Base-by-base conservation (phyloP, 1,139 yeast species). In the Schwanniomyces etchellsii region DNA sequence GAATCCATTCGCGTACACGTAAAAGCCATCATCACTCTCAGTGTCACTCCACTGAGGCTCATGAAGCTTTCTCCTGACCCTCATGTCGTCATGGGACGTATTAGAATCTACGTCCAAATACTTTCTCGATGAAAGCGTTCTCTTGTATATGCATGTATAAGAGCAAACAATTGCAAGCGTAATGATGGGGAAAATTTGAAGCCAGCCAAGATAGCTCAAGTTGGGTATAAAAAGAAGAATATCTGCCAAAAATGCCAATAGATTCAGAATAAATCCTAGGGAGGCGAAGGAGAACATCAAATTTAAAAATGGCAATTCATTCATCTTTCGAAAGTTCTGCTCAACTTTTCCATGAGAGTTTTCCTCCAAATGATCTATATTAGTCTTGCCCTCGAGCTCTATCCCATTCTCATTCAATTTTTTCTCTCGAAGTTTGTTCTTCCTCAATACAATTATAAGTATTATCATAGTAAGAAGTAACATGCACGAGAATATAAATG, bases 1-100 rank as follows among this genome's bases (percentile, higher is more conserved):
- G 36, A 65, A 65, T n/a, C 71, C 72, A 38, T 64, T 61, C 3
- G 74, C 61, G 38, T 61, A 66, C 6, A 65, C 68, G 37, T 54
- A 61, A 33, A 67, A 64, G 6, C 73, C 73, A 38, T 65, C 72
- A 32, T 67, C 74, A 40, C 72, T 64, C 5, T 49, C 60, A 11
- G 53, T 42, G 31, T 63, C 70, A 29, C 49, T 47, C 45, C 50
- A 44, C 13, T 51, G 28, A 25, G 42, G 33, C 20, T 43, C 45
- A 18, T 39, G 43, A 4, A 46, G 37, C 21, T 45, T 47, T 16
- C 51, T 41, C 28, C 56, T 44, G 33, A 48, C 43, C 34, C 67
- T 45, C 69, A 66, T 62, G 28, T 63, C 70, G 35, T 62, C 68
- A 18, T 18, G n/a, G 35, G 56, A 55, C 9, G 45, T 55, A 13